Percentiles rank a stretch among this genome's conserved stretches.
These are phyloP conservation scores for Fomitiporia mediterranea DNA, from an alignment of 1,284 basidiomycete species.

Conservation along the genomic window DNA sequence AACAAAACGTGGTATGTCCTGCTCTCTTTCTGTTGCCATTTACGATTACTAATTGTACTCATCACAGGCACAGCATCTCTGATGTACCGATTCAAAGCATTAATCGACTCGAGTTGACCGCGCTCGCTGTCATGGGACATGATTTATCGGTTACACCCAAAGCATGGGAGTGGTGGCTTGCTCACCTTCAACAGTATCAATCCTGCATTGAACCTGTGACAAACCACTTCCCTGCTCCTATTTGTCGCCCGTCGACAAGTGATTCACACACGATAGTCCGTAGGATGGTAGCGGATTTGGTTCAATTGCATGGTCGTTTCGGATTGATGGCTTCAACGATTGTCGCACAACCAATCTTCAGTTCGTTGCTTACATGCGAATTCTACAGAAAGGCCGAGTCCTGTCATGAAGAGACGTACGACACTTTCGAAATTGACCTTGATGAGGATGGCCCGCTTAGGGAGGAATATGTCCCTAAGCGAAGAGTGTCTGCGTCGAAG, in stretches of 20 bases:
- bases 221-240: slow-evolving; percentile 62
- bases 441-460: slow-evolving; percentile 77
- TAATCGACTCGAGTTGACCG: slow-evolving; percentile 65
- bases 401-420: slow-evolving; percentile 32
- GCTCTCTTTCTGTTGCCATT: slow-evolving; percentile 10
- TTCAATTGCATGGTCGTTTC: slow-evolving; percentile 38
- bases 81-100: slow-evolving; percentile 62
- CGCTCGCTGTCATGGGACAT: slow-evolving; percentile 63
- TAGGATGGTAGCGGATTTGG: slow-evolving; percentile 63
- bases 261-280: slow-evolving; percentile 61
- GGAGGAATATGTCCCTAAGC: slow-evolving; percentile 72
- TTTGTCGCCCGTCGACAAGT: slow-evolving; percentile 64
- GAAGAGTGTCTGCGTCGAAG: slow-evolving; percentile 36
- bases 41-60: slow-evolving; percentile 9
- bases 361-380: slow-evolving; percentile 60
- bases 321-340: slow-evolving; percentile 26
- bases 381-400: slow-evolving; percentile 45
- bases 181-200: slow-evolving; percentile 59
- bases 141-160: slow-evolving; percentile 59
- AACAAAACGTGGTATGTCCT: slow-evolving; percentile 82
- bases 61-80: slow-evolving; percentile 69
- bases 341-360: slow-evolving; percentile 65
- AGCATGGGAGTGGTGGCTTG: slow-evolving; percentile 68
- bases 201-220: too few species aligned
- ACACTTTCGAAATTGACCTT: slow-evolving; percentile 65